Base-by-base conservation (phyloP, 495 filamentous ascomycete genomes). In the Corynascus novoguineensis region DNA sequence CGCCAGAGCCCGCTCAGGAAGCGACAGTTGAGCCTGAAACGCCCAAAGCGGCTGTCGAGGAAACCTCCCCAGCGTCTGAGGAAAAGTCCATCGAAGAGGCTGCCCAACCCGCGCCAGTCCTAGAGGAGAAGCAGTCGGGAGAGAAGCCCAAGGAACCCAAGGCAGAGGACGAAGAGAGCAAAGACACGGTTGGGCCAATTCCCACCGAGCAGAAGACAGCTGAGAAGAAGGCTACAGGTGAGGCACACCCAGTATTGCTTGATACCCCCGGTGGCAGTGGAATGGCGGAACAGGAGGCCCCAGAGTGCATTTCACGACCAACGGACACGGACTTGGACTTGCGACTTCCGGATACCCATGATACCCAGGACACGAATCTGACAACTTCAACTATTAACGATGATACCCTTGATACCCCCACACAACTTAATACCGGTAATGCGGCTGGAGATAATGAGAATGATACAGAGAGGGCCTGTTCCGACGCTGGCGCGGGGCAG, bases 171-270 rank as follows among this genome's bases (percentile, higher is more conserved):
- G 70, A 71, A 8, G 70, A 73, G 58, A 65, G 62, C 50, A 70
- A 69, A 32, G 68, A 73, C 55, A 68, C 41, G 4, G 66, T 69
- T 64, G 69, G 65, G 45, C 69, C 65, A 15, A 70, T 73, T 40
- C 63, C 65, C 51, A 59, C 63, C 49, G 68, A 73, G 21, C 62
- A 66, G 47, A 71, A 63, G 60, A 42, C 64, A 42, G 61, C 61
- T 34, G 64, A 63, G 53, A 72, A 60, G 55, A 61, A 56, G 53
- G 62, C 64, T 49, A 68, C 63, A 73, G 72, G 70, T 73, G 70
- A 73, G 72, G 64, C 63, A 50, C 58, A 64, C 59, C 61, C 62
- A 60, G 64, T 61, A 61, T 68, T 64, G 63, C 61, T 60, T 66
- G 61, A 68, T 68, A 64, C 65, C 64, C 63, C 64, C 63, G 51